Conservation (phyloP, 139 green algal species). For the Chlorella sp. region DNA sequence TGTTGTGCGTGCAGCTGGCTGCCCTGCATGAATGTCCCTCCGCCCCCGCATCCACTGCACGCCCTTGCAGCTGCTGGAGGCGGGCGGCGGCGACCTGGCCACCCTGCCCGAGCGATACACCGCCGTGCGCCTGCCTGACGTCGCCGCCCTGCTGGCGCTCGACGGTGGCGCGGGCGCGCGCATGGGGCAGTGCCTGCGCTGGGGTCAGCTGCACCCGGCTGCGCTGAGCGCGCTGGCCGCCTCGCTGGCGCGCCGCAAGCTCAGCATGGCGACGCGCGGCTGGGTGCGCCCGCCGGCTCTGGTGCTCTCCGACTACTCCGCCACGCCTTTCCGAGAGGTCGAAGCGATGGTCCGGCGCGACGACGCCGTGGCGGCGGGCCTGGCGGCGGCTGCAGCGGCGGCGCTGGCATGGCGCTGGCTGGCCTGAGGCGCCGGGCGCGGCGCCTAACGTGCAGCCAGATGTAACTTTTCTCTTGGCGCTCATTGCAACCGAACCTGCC, state of each 20-base stretch:
- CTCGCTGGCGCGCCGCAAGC: neutral
- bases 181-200: neutral
- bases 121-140: neutral
- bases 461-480: too few relatives aligned
- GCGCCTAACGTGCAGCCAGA: too few relatives aligned
- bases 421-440: too few relatives aligned
- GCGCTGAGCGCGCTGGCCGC: neutral
- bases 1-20: neutral
- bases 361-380: too few relatives aligned
- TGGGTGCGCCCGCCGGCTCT: neutral
- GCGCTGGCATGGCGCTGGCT: too few relatives aligned
- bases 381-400: neutral
- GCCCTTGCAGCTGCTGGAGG: slow-evolving; percentile 4
- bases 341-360: neutral
- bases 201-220: neutral
- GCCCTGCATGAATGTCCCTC: too few relatives aligned
- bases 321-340: neutral
- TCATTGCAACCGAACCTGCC: too few relatives aligned
- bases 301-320: neutral
- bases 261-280: neutral
- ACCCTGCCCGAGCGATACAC: slow-evolving; percentile 6
- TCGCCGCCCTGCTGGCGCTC: neutral
- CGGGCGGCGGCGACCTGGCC: neutral
- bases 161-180: neutral
- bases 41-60: too few relatives aligned